Evolutionary conservation across 2,329 filamentous ascomycete genomes (phyloP), one percentile per base, ranked within the genome.

Genomic region (Ophiosphaerella korrae): DNA sequence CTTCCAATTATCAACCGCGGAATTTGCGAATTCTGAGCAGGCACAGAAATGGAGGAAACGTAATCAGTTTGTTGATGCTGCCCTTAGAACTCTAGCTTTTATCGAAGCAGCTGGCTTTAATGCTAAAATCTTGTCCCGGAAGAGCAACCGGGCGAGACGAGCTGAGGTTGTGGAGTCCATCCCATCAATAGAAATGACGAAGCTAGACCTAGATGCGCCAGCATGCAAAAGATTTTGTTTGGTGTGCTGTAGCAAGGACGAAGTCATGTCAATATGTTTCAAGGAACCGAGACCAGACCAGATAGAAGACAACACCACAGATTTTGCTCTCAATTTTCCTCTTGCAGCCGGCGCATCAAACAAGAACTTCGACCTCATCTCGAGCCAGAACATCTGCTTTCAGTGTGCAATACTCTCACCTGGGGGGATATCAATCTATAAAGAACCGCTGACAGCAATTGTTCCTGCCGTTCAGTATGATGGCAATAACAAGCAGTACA

Each of bases 321-420:
- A 72, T 48, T 72, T 72, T 37, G 68, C 67, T 5, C 64, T 71
- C 42, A 66, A 72, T 44, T 71, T 70, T 29, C 68, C 69, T 5
- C 62, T 71, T 6, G 69, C 69, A 14, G 69, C 67, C 18, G 68
- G 66, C 44, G 45, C 50, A 9, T 66, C 60, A 12, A 11, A 40
- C 9, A 58, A 58, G n/a, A 68, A 67, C 26, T 48, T 62, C 5
- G 52, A 68, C 18, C 48, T 66, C 8, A 42, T 72, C 11, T 72
- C 67, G 13, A 70, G 66, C 42, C 69, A 72, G 55, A 61, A 64
- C 32, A 57, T 71, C 2, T 72, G 70, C 54, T 72, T 73, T 50
- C 70, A 72, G 44, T 73, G 70, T 45, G 66, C 67, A 7, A 54
- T 70, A 3, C 51, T 65, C 12, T 48, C 48, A 7, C 58, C 59